Conservation (phyloP, 805 yeast genomes). For the Zygoascus biomembranicola region DNA sequence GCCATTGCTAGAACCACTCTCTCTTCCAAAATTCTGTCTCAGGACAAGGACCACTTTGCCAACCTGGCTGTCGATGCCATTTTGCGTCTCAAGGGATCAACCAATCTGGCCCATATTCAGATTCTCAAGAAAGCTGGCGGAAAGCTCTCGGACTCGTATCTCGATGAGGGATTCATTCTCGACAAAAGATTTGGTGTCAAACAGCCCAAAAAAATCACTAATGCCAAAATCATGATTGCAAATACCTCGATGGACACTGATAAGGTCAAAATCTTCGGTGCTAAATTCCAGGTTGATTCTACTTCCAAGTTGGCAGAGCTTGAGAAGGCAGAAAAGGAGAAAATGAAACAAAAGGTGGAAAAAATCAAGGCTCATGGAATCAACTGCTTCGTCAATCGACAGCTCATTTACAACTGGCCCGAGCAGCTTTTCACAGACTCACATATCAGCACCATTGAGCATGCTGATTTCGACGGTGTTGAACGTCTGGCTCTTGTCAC, state of each 20-base stretch:
- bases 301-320: conserved; percentile 90
- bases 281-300: conserved; percentile 92
- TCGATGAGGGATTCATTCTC: conserved; percentile 92
- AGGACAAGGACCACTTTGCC: conserved; percentile 85
- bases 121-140: conserved; percentile 93
- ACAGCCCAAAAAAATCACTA: conserved; percentile 77
- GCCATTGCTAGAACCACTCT: conserved; percentile 90
- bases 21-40: conserved; percentile 88
- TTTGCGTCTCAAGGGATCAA: conserved; percentile 74
- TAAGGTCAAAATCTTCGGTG: conserved; percentile 95
- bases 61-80: conserved; percentile 92
- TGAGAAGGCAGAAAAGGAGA: conserved; percentile 87
- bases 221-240: conserved; percentile 84
- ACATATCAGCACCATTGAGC: conserved; percentile 86
- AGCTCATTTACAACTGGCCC: conserved; percentile 95
- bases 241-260: conserved; percentile 94
- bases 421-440: conserved; percentile 89
- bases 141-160: conserved; percentile 77
- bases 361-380: conserved; percentile 82
- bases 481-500: conserved; percentile 94
- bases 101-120: conserved; percentile 87
- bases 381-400: conserved; percentile 90
- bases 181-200: conserved; percentile 89
- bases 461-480: conserved; percentile 96
- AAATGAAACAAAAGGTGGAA: conserved; percentile 84